These are phyloP conservation scores for Fusarium concolor DNA, from an alignment of 2,329 filamentous ascomycete species.

Conservation along the genomic window DNA sequence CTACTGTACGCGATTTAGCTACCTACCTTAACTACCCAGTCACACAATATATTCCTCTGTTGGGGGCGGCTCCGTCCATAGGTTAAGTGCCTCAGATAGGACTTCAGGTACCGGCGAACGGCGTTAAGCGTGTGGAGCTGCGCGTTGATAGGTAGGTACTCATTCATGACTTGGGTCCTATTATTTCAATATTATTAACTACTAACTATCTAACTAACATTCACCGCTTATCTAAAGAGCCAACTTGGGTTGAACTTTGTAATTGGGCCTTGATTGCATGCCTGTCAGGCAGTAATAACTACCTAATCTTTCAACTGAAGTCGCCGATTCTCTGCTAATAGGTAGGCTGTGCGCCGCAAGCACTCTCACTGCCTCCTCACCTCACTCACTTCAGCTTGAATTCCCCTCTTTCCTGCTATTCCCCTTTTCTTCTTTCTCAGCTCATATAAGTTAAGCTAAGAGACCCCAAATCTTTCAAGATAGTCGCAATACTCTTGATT, in stretches of 20 bases:
- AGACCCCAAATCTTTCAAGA: not conserved
- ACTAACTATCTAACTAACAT: not conserved
- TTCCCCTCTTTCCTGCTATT: slow-evolving; percentile 2
- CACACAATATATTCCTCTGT: not conserved
- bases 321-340: slow-evolving; percentile 13
- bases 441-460: not conserved
- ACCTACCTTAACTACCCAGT: not conserved
- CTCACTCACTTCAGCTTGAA: slow-evolving; percentile 19
- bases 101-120: slow-evolving; percentile 13
- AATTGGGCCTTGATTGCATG: not conserved
- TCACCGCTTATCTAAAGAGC: slow-evolving; percentile 3
- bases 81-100: not conserved
- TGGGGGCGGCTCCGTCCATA: slow-evolving; percentile 18
- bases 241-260: not conserved
- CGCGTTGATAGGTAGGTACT: slow-evolving; percentile 2
- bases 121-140: slow-evolving; percentile 28
- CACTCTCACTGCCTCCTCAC: slow-evolving; percentile 14
- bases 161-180: not conserved
- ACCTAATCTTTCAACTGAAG: slow-evolving; percentile 5
- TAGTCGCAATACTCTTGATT: not conserved
- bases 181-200: not conserved
- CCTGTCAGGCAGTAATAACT: not conserved
- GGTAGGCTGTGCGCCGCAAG: slow-evolving; percentile 18
- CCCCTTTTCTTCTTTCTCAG: not conserved
- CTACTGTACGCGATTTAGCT: not conserved